Evolutionary conservation across 208 protist genomes (phyloP), one percentile per base, ranked within the genome.

Genomic region (Leishmania braziliensis): DNA sequence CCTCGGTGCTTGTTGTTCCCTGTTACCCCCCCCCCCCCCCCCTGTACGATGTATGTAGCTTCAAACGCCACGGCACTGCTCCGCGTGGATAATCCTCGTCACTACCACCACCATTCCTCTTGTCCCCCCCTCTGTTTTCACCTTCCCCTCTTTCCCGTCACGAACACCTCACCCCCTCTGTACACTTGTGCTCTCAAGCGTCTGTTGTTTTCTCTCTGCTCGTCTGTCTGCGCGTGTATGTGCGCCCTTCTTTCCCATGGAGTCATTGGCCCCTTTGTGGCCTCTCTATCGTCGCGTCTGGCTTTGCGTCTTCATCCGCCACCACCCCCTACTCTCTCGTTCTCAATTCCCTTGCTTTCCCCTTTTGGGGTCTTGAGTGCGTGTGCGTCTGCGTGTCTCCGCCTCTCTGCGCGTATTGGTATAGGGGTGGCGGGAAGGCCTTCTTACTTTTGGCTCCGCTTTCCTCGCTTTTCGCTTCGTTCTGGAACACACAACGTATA

Each of bases 401-500:
- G n/a, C 39, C 5, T 71, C n/a, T 36, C 1, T 75, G 43, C 69
- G 54, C 39, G 53, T 43, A 33, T 9, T n/a, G 58, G 26, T 23
- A 39, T 39, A 53, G n/a, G 58, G 36, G 66, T 48, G 69, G 12
- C 16, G 26, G 46, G 20, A 46, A 46, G 26, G 29, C 73, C 54
- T 53, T n/a, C 29, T 29, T 50, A 33, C 46, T 20, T 16, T 43
- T 63, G n/a, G 78, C 23, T n/a, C 1, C 23, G 36, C 10, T 4
- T 71, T 10, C 39, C 26, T n/a, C 66, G 5, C 6, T 73, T 29
- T 73, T 73, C 2, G 3, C 66, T 84, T 77, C 60, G 65, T 69
- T 54, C 48, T 68, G 65, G 56, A 53, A 12, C 72, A 23, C 26
- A 50, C 53, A 58, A 43, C 75, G 1, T 85, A 56, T 81, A 73